phyloP scores from a whole-genome alignment of 1,284 basidiomycete genomes.

The Cutaneotrichosporon spelunceum region DNA sequence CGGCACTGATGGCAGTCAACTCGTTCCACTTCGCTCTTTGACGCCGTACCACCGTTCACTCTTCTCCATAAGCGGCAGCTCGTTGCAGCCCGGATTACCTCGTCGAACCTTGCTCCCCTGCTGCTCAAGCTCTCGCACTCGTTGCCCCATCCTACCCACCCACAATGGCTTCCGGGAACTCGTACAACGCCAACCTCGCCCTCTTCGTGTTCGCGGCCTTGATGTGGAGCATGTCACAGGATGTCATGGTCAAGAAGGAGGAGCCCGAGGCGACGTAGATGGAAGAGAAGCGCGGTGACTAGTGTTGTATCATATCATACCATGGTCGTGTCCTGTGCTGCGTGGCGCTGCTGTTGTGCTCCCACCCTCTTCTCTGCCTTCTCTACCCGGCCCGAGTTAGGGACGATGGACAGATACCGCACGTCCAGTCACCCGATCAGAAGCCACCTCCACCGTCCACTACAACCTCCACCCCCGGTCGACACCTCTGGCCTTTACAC shows the following conservation, averaged over 20 bases:
- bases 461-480: neutral
- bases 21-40: neutral
- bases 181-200: slow-evolving; percentile 9
- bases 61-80: neutral
- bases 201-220: slow-evolving; percentile 8
- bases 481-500: neutral
- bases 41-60: too few species aligned
- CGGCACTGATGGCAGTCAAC: neutral
- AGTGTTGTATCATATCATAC: neutral
- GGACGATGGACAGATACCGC: too few species aligned
- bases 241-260: neutral
- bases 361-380: too few species aligned
- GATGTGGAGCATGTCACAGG: slow-evolving; percentile 9
- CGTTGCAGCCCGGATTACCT: neutral
- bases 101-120: neutral
- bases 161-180: neutral
- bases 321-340: neutral
- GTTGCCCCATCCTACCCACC: neutral
- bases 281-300: neutral
- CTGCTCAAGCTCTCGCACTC: neutral
- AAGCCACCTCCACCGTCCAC: neutral
- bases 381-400: too few species aligned
- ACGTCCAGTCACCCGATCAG: neutral
- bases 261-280: neutral
- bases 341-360: too few species aligned